Conservation (phyloP, 805 yeast species). For the Saturnispora sekii region DNA sequence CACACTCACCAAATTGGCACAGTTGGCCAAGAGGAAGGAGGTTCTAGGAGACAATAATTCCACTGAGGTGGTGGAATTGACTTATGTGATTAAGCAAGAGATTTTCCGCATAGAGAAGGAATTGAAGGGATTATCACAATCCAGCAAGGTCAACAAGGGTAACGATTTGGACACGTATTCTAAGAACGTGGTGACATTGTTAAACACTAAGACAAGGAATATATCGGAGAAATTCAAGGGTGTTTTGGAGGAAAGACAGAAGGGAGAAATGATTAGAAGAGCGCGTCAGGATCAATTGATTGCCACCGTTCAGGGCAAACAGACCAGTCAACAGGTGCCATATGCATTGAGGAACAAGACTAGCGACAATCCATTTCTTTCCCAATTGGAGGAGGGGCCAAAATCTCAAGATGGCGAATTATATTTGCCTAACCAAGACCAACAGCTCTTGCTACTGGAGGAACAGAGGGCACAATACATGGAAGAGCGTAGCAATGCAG, state of each 20-base stretch:
- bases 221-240: slow-evolving; percentile 85
- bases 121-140: slow-evolving; percentile 46
- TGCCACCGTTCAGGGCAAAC: slow-evolving; percentile 26
- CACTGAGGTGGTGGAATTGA: slow-evolving; percentile 83
- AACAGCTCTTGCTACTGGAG: slow-evolving; percentile 69
- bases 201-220: slow-evolving; percentile 85
- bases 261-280: slow-evolving; percentile 69
- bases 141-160: not conserved
- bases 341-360: slow-evolving; percentile 19
- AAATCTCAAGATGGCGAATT: not conserved
- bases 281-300: slow-evolving; percentile 79
- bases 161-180: slow-evolving; percentile 62
- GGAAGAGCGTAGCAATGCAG: slow-evolving; percentile 80
- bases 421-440: slow-evolving; percentile 75
- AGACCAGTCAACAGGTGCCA: slow-evolving; percentile 14
- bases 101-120: slow-evolving; percentile 70
- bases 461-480: slow-evolving; percentile 72
- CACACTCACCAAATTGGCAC: slow-evolving; percentile 68
- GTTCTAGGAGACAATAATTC: slow-evolving; percentile 83
- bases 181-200: slow-evolving; percentile 74
- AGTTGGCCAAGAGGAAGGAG: slow-evolving; percentile 78
- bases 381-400: too few species aligned
- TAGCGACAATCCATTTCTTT: slow-evolving; percentile 31
- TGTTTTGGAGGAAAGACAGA: slow-evolving; percentile 83
- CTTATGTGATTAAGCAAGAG: slow-evolving; percentile 80